Base-by-base conservation (phyloP, 306 rosid genomes). In the Potentilla sterilis region DNA sequence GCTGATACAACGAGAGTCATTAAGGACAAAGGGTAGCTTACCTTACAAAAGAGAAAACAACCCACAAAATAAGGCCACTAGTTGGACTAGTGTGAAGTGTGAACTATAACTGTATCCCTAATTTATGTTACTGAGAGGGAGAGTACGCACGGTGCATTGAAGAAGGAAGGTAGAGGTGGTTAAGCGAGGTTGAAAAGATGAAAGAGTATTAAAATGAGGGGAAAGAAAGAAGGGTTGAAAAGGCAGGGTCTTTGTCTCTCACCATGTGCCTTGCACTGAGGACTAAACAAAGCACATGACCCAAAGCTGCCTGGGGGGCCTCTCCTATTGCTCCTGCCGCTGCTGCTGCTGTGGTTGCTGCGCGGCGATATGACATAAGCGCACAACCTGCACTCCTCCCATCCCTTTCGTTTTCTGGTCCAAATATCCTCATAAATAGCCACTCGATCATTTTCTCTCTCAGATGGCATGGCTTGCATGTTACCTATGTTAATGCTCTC, bases 271-370 rank as follows among this genome's bases (percentile, higher is more conserved):
- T 18, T 9, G 35, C 67, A 57, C 83, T 68, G 78, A 69, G n/a
- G 19, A 55, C 82, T 68, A 80, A 69, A 43, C 55, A 49, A 1
- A 21, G 79, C 87, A 82, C 85, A 81, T 73, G 85, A 74, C 48
- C 70, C 18, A 66, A 79, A 74, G 84, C 81, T 48, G 70, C 68
- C 40, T 67, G 52, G 44, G 44, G 34, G 80, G 44, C 4, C 42
- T 41, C 66, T 59, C 38, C 66, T 0, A 34, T 7, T 32, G 13
- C 41, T 62, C 7, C 40, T 24, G 40, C 66, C 0, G 19, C 4
- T 32, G 67, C n/a, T 9, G 63, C 61, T n/a, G 28, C 28, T 28
- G 28, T 28, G 28, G 34, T 9, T 2, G 18, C 67, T 40, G 67
- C 67, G 68, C 44, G 68, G 68, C 44, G 44, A 6, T 49, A 66